These are phyloP conservation scores for Mycena pura DNA, from an alignment of 768 basidiomycete species.

Conservation along the genomic window DNA sequence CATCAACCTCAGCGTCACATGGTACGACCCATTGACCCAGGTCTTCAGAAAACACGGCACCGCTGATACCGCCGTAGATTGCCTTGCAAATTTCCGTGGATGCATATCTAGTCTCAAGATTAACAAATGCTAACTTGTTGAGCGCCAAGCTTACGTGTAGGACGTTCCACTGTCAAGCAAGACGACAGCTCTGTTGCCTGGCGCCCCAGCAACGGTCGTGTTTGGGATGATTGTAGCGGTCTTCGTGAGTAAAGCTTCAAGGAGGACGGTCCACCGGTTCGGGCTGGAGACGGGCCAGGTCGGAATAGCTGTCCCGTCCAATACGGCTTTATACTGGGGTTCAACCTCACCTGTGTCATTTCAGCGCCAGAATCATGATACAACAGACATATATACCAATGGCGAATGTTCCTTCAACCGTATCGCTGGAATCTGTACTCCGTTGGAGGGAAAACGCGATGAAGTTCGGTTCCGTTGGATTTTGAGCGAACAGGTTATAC, in stretches of 20 bases:
- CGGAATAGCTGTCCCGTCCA: conserved; percentile 63
- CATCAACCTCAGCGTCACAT: conserved; percentile 75
- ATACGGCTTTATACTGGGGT: conserved; percentile 63
- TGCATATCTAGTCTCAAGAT: conserved; percentile 61
- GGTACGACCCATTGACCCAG: conserved; percentile 76
- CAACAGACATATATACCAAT: conserved; percentile 55
- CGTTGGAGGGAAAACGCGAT: conserved; percentile 80
- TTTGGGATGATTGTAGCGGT: conserved; percentile 56
- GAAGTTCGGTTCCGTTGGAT: conserved; percentile 77
- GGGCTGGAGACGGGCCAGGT: conserved; percentile 76
- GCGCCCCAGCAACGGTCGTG: conserved; percentile 61
- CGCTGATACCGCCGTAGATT: conserved; percentile 72
- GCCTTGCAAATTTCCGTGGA: conserved; percentile 67
- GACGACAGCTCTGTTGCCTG: conserved; percentile 74
- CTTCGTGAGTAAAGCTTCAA: conserved; percentile 76
- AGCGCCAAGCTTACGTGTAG: conserved; percentile 61
- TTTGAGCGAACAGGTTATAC: conserved; percentile 75
- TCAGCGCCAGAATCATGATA: not conserved
- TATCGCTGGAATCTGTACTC: conserved; percentile 55
- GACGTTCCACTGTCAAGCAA: conserved; percentile 85
- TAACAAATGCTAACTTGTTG: conserved; percentile 7
- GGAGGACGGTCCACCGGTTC: conserved; percentile 75
- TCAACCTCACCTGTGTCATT: conserved; percentile 66
- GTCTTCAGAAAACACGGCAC: conserved; percentile 60
- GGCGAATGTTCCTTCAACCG: conserved; percentile 71